Evolutionary conservation across 768 basidiomycete species (phyloP).

Genomic region (Suillus bovinus): DNA sequence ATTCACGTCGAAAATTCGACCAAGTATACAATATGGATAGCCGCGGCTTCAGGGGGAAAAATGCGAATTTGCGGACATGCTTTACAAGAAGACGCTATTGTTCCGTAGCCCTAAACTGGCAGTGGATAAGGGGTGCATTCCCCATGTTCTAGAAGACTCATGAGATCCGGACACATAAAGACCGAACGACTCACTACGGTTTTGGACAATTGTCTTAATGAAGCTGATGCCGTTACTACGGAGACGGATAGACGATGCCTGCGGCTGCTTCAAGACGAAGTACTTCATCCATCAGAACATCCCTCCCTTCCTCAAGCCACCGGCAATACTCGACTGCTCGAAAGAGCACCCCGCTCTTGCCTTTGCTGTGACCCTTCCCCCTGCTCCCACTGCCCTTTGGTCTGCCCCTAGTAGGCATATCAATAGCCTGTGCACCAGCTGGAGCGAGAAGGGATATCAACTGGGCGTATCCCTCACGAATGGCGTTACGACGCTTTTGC

Average conservation of each 20-base stretch:
- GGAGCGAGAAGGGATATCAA: constrained; percentile 80
- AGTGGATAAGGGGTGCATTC: background rate
- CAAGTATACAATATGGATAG: background rate
- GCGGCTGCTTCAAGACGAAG: constrained; percentile 65
- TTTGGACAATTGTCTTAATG: background rate
- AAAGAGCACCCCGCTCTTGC: constrained; percentile 88
- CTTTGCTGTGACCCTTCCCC: constrained; percentile 71
- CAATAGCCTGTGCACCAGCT: constrained; percentile 68
- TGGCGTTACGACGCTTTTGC: constrained; percentile 90
- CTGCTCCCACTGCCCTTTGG: constrained; percentile 75
- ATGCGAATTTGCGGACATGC: background rate
- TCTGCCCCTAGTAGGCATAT: constrained; percentile 75
- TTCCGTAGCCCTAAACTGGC: background rate
- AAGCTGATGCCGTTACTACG: background rate
- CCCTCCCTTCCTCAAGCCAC: constrained; percentile 84
- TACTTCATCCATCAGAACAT: constrained; percentile 70
- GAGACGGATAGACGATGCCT: constrained; percentile 38
- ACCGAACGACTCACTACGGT: background rate
- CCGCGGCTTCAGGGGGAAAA: no score
- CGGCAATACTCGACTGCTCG: constrained; percentile 83
- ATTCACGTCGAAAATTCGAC: background rate
- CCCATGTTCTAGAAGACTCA: background rate
- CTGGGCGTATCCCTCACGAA: constrained; percentile 87
- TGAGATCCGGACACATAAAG: background rate
- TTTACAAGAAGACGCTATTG: background rate